phyloP scores from a whole-genome alignment of 495 filamentous ascomycete genomes.

The Tricharina praecox region DNA sequence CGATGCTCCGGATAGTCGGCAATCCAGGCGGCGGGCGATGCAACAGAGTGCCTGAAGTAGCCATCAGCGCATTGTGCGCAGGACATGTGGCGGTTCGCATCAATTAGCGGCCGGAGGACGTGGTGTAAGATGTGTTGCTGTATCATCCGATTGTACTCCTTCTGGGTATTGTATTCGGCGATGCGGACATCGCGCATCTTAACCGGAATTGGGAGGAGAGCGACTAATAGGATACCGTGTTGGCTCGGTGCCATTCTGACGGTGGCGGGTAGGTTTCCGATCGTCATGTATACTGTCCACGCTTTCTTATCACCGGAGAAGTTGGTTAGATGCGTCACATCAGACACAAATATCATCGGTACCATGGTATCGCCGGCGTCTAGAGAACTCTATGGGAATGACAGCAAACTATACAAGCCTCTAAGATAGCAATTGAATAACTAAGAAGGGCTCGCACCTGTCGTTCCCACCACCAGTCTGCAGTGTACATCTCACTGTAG shows the following conservation, averaged over 20 bases:
- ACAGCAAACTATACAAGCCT: too few relatives aligned
- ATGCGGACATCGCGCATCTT: background rate
- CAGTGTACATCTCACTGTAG: background rate
- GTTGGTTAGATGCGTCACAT: slow-evolving; percentile 16
- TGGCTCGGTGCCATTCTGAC: slow-evolving; percentile 1
- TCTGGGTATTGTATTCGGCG: background rate
- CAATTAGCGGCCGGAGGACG: background rate
- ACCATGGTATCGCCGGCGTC: slow-evolving; percentile 1
- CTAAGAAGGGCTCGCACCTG: background rate
- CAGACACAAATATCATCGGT: slow-evolving; percentile 6
- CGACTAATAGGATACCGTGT: slow-evolving; percentile 5
- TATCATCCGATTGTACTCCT: background rate
- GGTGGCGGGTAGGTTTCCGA: slow-evolving; percentile 9
- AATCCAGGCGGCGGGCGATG: background rate
- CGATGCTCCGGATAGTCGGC: background rate
- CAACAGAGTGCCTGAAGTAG: background rate
- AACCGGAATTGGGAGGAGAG: slow-evolving; percentile 4
- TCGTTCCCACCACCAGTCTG: background rate
- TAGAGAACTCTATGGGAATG: background rate
- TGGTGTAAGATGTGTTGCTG: background rate
- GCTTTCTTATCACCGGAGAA: slow-evolving; percentile 11
- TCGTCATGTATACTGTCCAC: slow-evolving; percentile 13
- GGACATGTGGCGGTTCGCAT: background rate
- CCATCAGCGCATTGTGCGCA: background rate
- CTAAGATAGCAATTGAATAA: background rate